Base-by-base conservation (phyloP, 768 basidiomycete genomes). In the Calocybe indica region DNA sequence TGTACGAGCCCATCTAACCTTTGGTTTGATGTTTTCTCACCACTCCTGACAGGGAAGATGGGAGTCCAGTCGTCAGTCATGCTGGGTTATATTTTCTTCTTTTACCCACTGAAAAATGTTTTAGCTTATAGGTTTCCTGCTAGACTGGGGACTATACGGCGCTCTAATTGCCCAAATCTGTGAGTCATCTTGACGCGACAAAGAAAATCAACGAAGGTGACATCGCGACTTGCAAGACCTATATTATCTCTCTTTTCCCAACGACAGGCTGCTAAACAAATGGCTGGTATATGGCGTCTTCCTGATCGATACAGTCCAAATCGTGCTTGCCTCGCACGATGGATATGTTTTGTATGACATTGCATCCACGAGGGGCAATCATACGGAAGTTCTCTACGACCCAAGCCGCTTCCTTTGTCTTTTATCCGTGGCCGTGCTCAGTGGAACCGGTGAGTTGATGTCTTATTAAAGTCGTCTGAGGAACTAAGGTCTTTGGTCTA, bases 181-280 rank as follows among this genome's bases (percentile, higher is more conserved):
- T 49, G 7, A 47, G 46, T 46, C 29, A 13, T 14, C 11, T 6
- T 15, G 12, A 11, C 13, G 29, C 7, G 5, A 15, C 3, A 6
- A 13, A 33, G 9, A 8, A 3, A 3, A 7, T 5, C 36, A 7
- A 33, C 1, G 22, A 22, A 11, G 15, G 30, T 36, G 9, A 46
- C 35, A 38, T n/a, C 22, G n/a, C n/a, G n/a, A 12, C 5, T 8
- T 37, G 41, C 11, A 31, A 67, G 65, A 62, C 41, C 52, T 55
- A 11, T 67, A 63, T 47, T 62, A 62, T 40, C 28, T 62, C 40
- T 58, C 62, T 1, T 66, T 67, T 40, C 66, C 66, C 7, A 53
- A 51, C 7, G 66, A 67, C 52, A 54, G 58, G 3, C 31, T 46
- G 1, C 33, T 52, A 2, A 48, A 54, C 15, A 65, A 65, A 49